These are phyloP conservation scores for Ceratobasidium sp. DNA, from an alignment of 1,284 basidiomycete genomes.

Conservation along the genomic window DNA sequence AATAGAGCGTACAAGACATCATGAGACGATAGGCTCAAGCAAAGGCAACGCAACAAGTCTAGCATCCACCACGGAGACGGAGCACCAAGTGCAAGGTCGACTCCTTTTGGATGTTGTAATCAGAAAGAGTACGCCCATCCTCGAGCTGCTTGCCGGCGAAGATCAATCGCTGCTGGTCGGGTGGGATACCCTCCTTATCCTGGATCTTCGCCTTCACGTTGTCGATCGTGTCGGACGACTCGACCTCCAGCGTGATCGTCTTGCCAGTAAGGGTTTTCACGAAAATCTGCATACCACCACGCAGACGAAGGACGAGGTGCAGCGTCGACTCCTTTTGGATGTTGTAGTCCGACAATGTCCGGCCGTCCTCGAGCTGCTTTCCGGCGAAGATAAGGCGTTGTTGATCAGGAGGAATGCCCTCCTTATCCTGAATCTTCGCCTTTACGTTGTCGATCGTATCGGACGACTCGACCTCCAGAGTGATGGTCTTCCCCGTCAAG, in stretches of 20 bases:
- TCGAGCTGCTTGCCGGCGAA: constrained; percentile 99
- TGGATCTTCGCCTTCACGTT: too few species aligned
- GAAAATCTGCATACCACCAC: constrained; percentile 65
- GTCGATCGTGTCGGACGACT: constrained; percentile 61
- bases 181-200: too few species aligned
- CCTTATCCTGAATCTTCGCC: too few species aligned
- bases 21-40: background rate
- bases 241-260: constrained; percentile 73
- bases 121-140: constrained; percentile 89
- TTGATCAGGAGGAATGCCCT: too few species aligned
- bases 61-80: constrained; percentile 86
- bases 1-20: constrained; percentile 24
- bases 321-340: constrained; percentile 53
- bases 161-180: constrained; percentile 69
- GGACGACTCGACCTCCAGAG: constrained; percentile 63
- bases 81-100: constrained; percentile 97
- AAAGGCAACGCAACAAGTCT: constrained; percentile 58
- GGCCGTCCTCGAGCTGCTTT: too few species aligned
- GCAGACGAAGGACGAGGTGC: constrained; percentile 52
- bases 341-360: too few species aligned
- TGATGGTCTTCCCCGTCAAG: constrained; percentile 72
- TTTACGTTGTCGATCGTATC: too few species aligned
- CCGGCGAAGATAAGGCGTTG: too few species aligned
- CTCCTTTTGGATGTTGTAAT: constrained; percentile 97
- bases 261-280: constrained; percentile 69